Evolutionary conservation across 169 alveolate genomes (phyloP).

Genomic region (Plasmodium coatneyi): DNA sequence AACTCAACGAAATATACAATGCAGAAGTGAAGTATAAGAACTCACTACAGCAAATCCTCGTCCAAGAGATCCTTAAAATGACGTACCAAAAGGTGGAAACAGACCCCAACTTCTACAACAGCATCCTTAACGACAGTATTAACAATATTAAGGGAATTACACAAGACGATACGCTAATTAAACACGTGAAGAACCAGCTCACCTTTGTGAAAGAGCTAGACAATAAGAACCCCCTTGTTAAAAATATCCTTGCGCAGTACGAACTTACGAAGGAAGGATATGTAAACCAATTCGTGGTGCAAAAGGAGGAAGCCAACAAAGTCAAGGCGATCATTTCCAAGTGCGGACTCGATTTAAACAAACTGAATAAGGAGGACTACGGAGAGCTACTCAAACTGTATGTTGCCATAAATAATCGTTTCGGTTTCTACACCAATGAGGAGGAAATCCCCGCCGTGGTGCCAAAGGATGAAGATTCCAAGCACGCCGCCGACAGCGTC

Average conservation of each 20-base stretch:
- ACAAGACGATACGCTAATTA: slow-evolving; percentile 38
- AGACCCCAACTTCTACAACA: slow-evolving; percentile 5
- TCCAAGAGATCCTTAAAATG: slow-evolving; percentile 43
- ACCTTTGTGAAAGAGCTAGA: not conserved
- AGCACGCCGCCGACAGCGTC: not conserved
- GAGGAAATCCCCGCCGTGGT: not conserved
- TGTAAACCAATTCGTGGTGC: slow-evolving; percentile 15
- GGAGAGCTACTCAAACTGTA: slow-evolving; percentile 7
- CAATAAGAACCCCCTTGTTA: slow-evolving; percentile 15
- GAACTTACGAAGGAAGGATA: slow-evolving; percentile 37
- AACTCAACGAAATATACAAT: slow-evolving; percentile 56
- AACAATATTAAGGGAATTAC: slow-evolving; percentile 19
- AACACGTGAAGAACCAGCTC: slow-evolving; percentile 7
- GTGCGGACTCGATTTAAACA: not conserved
- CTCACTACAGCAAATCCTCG: slow-evolving; percentile 28
- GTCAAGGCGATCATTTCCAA: slow-evolving; percentile 9
- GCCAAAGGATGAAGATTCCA: slow-evolving; percentile 1
- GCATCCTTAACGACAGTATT: slow-evolving; percentile 32
- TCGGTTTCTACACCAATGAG: slow-evolving; percentile 55
- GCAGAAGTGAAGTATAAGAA: slow-evolving; percentile 39
- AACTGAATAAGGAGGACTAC: slow-evolving; percentile 26
- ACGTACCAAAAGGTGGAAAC: slow-evolving; percentile 4
- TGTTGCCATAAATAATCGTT: slow-evolving; percentile 20
- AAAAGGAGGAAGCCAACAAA: slow-evolving; percentile 20
- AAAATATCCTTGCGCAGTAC: slow-evolving; percentile 34